Percentiles rank a stretch among this genome's conserved stretches.
Conservation (phyloP, 371 early-diverging fungal genomes). For the Enteropsectra breve region DNA sequence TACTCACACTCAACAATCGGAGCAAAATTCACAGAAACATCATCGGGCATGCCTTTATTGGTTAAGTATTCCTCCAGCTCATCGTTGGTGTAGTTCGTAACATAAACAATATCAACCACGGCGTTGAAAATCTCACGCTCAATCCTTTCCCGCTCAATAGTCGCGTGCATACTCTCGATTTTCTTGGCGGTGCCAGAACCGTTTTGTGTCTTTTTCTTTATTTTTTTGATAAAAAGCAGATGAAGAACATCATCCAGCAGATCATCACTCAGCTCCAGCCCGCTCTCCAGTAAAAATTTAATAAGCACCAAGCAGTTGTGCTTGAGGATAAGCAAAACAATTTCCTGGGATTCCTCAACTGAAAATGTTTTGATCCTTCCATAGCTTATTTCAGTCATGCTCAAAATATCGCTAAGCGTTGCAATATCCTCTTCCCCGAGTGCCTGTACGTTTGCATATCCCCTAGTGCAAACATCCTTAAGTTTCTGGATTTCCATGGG, state of each 20-base stretch:
- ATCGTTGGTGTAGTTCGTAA: conserved; percentile 18
- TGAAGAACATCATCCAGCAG: conserved; percentile 22
- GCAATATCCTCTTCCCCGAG: conserved; percentile 16
- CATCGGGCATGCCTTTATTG: conserved; percentile 36
- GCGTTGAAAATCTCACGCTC: conserved; percentile 23
- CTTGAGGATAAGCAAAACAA: conserved; percentile 34
- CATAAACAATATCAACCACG: conserved; percentile 41
- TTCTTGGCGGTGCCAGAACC: not conserved
- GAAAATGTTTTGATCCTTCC: conserved; percentile 33
- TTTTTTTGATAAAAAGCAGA: conserved; percentile 19
- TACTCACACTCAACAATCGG: conserved; percentile 2
- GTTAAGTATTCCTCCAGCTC: conserved; percentile 21
- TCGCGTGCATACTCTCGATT: conserved; percentile 9
- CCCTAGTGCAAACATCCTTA: conserved; percentile 30
- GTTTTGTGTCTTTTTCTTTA: not conserved
- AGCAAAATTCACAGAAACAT: conserved; percentile 39
- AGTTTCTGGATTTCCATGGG: conserved; percentile 33
- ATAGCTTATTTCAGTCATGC: conserved; percentile 14
- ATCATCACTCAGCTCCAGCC: conserved; percentile 4
- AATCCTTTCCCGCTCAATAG: conserved; percentile 31
- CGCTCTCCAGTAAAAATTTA: conserved; percentile 22
- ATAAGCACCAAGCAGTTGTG: conserved; percentile 30
- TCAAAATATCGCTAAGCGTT: conserved; percentile 16
- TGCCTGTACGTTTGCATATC: conserved; percentile 21
- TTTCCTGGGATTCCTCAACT: conserved; percentile 26